Base-by-base conservation (phyloP, 352 stramenopile genomes). In the Phytophthora kernoviae region DNA sequence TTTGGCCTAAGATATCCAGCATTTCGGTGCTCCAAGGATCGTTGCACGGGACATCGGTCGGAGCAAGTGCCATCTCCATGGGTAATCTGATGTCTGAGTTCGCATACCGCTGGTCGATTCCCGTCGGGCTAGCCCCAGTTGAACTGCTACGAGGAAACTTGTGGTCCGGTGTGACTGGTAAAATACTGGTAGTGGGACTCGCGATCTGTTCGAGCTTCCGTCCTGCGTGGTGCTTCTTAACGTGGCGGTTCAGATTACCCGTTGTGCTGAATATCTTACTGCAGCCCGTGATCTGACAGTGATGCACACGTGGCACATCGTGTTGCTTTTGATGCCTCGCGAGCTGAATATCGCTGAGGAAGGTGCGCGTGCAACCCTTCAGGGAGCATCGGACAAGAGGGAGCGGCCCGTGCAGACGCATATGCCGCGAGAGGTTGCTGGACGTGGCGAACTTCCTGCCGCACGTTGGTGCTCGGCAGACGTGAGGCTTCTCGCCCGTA, bases 211-310 rank as follows among this genome's bases (percentile, higher is more conserved):
- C 53, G 12, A 53, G 62, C 12, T 63, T 58, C 26, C 17, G 18
- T 15, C 47, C 58, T 5, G 34, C 62, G 51, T 65, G 72, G 34
- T 72, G 53, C 20, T 72, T 69, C 43, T 72, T 75, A 5, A 75
- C 33, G 42, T 87, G 78, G 4, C 78, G 76, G 17, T 84, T 84
- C 12, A 88, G 55, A 54, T 88, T 88, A 15, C 78, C 78, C 24
- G 67, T 81, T 1, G 75, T 88, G 57, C 68, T 88, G 55, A 88
- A 88, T 26, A 69, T 78, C 63, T 85, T 88, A 57, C 54, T 70
- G 36, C 78, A 88, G 0, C 67, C 62, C 5, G 48, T 43, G 2
- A 66, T 50, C 27, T 61, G 57, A 36, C 67, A 75, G 12, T 41
- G 45, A 30, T 63, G 62, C 12, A 51, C 68, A 6, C 54, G 67